These are phyloP conservation scores for Tetramitus jugosus DNA, from an alignment of 208 protist species.

Conservation along the genomic window DNA sequence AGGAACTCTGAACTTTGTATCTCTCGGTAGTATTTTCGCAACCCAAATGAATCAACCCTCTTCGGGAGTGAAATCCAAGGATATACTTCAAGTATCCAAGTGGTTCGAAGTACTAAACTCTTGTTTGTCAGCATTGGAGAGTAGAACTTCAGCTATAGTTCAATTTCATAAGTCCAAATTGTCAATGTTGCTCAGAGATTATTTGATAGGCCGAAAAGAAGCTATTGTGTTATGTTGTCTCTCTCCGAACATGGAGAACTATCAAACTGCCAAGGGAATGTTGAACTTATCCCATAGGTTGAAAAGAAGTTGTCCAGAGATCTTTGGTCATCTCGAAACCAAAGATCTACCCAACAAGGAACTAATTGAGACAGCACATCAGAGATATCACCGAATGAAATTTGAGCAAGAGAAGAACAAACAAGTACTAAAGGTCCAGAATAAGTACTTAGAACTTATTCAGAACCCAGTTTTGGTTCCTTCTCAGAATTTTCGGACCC, in stretches of 20 bases:
- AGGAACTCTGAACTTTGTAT: background rate
- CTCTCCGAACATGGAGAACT: background rate
- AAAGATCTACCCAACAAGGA: background rate
- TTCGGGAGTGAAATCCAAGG: background rate
- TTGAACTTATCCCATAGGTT: background rate
- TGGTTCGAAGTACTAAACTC: background rate
- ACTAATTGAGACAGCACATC: background rate
- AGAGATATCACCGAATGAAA: background rate
- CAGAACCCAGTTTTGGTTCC: background rate
- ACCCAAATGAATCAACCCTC: background rate
- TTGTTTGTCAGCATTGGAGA: background rate
- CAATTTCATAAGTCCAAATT: background rate
- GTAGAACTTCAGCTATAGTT: background rate
- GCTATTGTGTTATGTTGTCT: background rate
- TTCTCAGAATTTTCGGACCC: background rate
- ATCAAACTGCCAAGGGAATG: background rate
- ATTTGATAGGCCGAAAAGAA: background rate
- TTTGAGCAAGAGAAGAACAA: background rate
- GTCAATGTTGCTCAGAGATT: background rate
- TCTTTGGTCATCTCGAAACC: background rate
- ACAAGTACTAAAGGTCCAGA: background rate
- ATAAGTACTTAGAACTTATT: background rate
- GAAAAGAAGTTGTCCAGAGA: background rate
- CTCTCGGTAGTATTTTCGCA: background rate
- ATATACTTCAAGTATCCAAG: background rate